Evolutionary conservation across 768 basidiomycete genomes (phyloP).

Genomic region (Rhizopogon vesiculosus): DNA sequence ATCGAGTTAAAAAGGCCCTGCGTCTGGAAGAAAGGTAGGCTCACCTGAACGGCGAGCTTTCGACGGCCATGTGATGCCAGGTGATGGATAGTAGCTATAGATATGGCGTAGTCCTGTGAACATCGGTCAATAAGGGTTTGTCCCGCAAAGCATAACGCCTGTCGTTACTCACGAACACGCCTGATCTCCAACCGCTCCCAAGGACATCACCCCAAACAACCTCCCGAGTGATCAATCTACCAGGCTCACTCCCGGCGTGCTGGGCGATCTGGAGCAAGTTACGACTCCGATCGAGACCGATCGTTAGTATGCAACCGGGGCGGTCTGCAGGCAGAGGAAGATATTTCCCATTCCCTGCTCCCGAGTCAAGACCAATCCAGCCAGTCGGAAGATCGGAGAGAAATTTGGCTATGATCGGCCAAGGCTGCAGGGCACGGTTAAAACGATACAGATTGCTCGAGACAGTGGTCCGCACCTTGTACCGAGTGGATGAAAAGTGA

Average conservation of each 20-base stretch:
- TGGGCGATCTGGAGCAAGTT: conserved; percentile 76
- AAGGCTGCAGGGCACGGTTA: conserved; percentile 50
- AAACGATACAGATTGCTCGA: background rate
- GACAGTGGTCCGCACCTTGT: conserved; percentile 54
- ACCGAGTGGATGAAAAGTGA: conserved; percentile 87
- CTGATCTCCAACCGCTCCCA: conserved; percentile 66
- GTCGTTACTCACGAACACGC: conserved; percentile 63
- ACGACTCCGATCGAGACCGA: conserved; percentile 81
- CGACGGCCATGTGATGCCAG: conserved; percentile 78
- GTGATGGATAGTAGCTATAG: conserved; percentile 97
- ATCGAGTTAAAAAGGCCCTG: background rate
- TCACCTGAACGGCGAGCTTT: conserved; percentile 67
- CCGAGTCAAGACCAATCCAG: conserved; percentile 89
- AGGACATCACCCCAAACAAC: conserved; percentile 81
- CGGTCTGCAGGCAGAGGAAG: conserved; percentile 68
- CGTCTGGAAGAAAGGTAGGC: background rate
- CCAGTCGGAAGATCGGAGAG: conserved; percentile 66
- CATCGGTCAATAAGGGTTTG: background rate
- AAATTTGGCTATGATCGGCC: conserved; percentile 83
- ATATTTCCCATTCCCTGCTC: conserved; percentile 98
- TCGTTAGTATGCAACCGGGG: conserved; percentile 58
- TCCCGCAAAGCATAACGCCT: background rate
- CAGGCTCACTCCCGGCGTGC: conserved; percentile 43
- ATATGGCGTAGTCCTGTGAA: conserved; percentile 90
- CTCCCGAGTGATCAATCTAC: conserved; percentile 42